Evolutionary conservation across 164 flowering plant genomes (phyloP).

Genomic region (Vitis cinerea): DNA sequence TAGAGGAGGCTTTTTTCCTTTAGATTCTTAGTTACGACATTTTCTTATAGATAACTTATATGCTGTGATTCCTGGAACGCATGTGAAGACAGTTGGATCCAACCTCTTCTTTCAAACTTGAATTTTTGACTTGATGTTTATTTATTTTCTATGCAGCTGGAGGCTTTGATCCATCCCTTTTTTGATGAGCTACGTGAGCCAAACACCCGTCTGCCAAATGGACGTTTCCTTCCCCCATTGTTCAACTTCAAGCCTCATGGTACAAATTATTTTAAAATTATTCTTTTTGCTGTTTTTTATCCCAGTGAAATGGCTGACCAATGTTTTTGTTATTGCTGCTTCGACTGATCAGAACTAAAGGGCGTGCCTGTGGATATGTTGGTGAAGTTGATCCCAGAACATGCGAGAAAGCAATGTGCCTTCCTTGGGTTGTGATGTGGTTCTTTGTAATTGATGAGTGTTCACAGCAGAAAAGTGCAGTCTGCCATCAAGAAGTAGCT

Average conservation of each 20-base stretch:
- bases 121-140: neutral
- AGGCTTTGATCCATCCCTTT: conserved; percentile 70
- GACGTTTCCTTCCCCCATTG: conserved; percentile 73
- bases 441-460: neutral
- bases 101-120: neutral
- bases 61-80: neutral
- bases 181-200: conserved; percentile 82
- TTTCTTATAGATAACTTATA: no score
- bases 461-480: conserved; percentile 9
- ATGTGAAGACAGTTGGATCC: neutral
- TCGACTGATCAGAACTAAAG: conserved; percentile 49
- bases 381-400: conserved; percentile 67
- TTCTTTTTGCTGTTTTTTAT: neutral
- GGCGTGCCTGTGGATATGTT: conserved; percentile 58
- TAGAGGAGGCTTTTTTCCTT: neutral
- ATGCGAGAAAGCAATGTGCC: conserved; percentile 79
- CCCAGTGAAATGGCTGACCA: neutral
- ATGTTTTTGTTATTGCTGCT: conserved; percentile 6
- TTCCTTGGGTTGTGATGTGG: conserved; percentile 49
- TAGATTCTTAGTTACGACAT: neutral
- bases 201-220: conserved; percentile 65
- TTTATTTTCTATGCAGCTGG: conserved; percentile 44
- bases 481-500: conserved; percentile 19
- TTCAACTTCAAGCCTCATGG: conserved; percentile 76
- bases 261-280: conserved; percentile 18